Base-by-base conservation (phyloP, 352 stramenopile genomes). In the Phytophthora litchii region DNA sequence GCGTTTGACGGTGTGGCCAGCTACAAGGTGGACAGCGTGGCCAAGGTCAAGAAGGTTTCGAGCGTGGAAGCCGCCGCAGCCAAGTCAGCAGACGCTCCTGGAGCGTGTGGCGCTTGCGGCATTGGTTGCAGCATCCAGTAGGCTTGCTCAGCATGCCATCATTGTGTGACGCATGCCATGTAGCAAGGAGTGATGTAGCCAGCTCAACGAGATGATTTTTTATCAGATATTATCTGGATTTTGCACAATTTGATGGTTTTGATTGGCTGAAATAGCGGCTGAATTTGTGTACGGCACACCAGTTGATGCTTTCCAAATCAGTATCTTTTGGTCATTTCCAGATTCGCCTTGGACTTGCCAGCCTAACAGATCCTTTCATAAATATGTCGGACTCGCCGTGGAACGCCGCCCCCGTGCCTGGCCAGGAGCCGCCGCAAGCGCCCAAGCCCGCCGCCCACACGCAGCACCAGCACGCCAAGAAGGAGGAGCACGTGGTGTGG, bases 401-500 rank as follows among this genome's bases (percentile, higher is more conserved):
- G 72, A 80, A 80, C 61, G 64, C 65, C 25, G 64, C 53, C 34
- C 72, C 72, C 32, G 64, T 80, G 46, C 56, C 69, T 60, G 72
- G 67, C 55, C 63, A 75, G 50, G 60, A 77, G 51, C 51, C 55
- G 2, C 31, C 54, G 16, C 49, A 54, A 31, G 51, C 44, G 9
- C 45, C 68, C 53, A 70, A 68, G 34, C 56, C 64, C 13, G 66
- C 57, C 6, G 52, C 64, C 10, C 55, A 52, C 2, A 46, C 59
- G 7, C 34, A 62, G 16, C 60, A 67, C 38, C 23, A 27, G 23
- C 23, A 27, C 23, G 54, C 64, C 42, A 75, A 71, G 48, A 66
- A 81, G 50, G 72, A 78, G 58, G 74, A 83, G 54, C 58, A 76
- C 42, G 68, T 74, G 48, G 57, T 60, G 51, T 81, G 48, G 74